Evolutionary conservation across 2,329 filamentous ascomycete genomes (phyloP).

Genomic region (Paramyrothecium sp.): DNA sequence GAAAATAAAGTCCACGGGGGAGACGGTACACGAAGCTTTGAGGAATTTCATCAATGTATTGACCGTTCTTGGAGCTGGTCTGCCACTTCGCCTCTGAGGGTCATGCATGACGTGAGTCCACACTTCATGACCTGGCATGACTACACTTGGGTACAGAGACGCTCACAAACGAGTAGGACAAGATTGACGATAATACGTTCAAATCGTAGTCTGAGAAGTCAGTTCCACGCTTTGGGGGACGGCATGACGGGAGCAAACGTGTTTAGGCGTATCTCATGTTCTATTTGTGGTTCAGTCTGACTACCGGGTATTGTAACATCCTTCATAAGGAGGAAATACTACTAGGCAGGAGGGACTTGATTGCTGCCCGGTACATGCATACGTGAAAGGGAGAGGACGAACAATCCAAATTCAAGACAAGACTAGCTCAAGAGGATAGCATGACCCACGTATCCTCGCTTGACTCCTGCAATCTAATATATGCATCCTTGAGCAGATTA

Average conservation of each 20-base stretch:
- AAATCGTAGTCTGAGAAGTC: background rate
- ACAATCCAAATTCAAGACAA: too few species aligned
- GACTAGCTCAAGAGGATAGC: too few species aligned
- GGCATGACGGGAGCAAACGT: conserved; percentile 22
- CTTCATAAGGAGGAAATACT: conserved; percentile 56
- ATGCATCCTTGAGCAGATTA: too few species aligned
- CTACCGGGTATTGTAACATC: conserved; percentile 56
- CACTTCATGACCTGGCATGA: too few species aligned
- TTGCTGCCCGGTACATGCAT: conserved; percentile 23
- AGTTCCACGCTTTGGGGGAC: background rate
- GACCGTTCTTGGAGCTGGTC: conserved; percentile 38
- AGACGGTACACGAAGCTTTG: conserved; percentile 24
- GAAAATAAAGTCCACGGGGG: conserved; percentile 15
- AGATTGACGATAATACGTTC: background rate
- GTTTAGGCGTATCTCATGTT: background rate
- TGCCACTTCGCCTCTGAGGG: too few species aligned
- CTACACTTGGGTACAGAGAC: too few species aligned
- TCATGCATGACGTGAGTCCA: too few species aligned
- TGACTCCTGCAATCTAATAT: too few species aligned
- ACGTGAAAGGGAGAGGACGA: conserved; percentile 13
- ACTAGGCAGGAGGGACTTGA: conserved; percentile 56
- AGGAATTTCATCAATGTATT: conserved; percentile 28
- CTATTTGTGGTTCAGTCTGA: conserved; percentile 47
- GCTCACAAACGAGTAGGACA: too few species aligned
- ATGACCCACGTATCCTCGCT: too few species aligned